Percentiles rank a stretch among this genome's conserved stretches.
Conservation (phyloP, 441 rosid species). For the Heliophila coronopifolia region DNA sequence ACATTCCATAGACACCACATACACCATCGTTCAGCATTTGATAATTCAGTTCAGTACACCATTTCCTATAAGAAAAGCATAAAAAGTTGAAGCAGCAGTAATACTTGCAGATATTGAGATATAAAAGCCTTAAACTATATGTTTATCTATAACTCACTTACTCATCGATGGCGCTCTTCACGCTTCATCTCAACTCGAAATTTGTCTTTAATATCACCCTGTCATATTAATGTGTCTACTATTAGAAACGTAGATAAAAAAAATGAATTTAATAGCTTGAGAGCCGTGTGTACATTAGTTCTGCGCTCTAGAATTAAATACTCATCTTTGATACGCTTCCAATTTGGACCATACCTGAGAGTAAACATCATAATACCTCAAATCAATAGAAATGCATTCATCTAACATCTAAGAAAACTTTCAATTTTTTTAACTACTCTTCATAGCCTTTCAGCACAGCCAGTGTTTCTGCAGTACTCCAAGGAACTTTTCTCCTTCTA, state of each 20-base stretch:
- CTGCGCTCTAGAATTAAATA: constrained; percentile 13
- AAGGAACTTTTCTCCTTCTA: constrained; percentile 12
- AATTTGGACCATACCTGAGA: constrained; percentile 29
- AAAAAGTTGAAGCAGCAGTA: background rate
- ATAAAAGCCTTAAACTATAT: too few species aligned
- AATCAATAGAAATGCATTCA: constrained; percentile 8
- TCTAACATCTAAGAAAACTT: constrained; percentile 1
- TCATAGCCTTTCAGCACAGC: constrained; percentile 29
- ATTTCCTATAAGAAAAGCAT: constrained; percentile 7
- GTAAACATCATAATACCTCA: background rate
- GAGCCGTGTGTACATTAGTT: constrained; percentile 27
- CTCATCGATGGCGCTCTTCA: constrained; percentile 15
- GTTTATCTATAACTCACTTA: constrained; percentile 14
- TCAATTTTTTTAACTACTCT: constrained; percentile 17
- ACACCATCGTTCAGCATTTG: background rate
- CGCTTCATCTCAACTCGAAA: constrained; percentile 29
- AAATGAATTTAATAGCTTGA: too few species aligned
- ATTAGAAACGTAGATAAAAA: constrained; percentile 9
- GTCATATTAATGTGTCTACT: background rate
- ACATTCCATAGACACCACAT: constrained; percentile 14
- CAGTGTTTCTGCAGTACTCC: constrained; percentile 32
- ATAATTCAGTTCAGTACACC: constrained; percentile 6
- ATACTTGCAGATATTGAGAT: too few species aligned
- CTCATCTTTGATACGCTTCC: constrained; percentile 28
- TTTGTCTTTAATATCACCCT: constrained; percentile 29